Conservation (phyloP, 2,329 filamentous ascomycete species). For the Talaromyces rugulosus region DNA sequence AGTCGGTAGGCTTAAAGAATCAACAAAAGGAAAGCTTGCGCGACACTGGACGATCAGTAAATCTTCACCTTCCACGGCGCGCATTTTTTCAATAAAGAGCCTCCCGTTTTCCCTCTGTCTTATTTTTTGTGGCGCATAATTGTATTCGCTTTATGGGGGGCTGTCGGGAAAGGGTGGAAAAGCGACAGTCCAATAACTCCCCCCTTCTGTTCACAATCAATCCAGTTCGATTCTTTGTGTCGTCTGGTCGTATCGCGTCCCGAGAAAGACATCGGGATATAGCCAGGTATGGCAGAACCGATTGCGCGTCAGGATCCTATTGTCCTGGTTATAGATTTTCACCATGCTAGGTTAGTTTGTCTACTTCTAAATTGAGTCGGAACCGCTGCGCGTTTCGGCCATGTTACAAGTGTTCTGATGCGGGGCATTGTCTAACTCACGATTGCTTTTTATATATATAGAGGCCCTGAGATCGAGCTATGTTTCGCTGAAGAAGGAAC, state of each 20-base stretch:
- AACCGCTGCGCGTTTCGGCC: too few relatives aligned
- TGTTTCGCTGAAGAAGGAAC: conserved; percentile 79
- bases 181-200: background rate
- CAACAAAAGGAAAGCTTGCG: background rate
- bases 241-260: background rate
- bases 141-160: background rate
- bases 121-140: background rate
- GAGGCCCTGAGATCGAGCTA: conserved; percentile 86
- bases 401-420: background rate
- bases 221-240: background rate
- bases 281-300: conserved; percentile 21
- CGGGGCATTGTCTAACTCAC: background rate
- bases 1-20: background rate
- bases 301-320: conserved; percentile 57
- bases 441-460: conserved; percentile 21
- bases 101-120: background rate
- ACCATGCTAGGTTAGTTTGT: conserved; percentile 60
- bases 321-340: conserved; percentile 77
- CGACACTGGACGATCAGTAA: background rate
- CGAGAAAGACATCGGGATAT: background rate
- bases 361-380: too few relatives aligned
- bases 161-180: background rate
- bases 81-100: background rate
- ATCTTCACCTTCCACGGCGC: background rate
- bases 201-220: background rate